These are phyloP conservation scores for Phoma herbarum DNA, from an alignment of 2,329 filamentous ascomycete species.

Conservation along the genomic window DNA sequence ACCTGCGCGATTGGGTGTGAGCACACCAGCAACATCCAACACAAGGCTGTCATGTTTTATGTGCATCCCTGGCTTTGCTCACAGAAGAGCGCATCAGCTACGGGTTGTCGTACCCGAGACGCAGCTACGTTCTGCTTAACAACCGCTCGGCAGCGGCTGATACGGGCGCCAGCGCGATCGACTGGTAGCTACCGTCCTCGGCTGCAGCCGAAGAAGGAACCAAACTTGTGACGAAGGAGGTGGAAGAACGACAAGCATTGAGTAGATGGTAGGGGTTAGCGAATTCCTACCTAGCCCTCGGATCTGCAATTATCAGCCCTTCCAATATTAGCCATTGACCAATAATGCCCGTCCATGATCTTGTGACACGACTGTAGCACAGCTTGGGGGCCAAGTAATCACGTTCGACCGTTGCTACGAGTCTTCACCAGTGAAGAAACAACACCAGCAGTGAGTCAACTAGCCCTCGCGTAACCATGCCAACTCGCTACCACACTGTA, in stretches of 20 bases:
- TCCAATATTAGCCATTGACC: slow-evolving; percentile 7
- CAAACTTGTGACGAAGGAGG: not conserved
- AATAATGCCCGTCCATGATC: not conserved
- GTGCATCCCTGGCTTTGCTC: not conserved
- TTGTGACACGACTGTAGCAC: slow-evolving; percentile 8
- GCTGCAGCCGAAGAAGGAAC: not conserved
- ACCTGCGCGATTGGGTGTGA: not conserved
- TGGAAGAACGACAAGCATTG: not conserved
- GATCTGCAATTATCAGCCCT: slow-evolving; percentile 2
- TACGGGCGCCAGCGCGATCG: not conserved
- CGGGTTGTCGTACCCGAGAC: not conserved
- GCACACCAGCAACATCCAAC: not conserved
- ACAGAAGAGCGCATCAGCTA: not conserved
- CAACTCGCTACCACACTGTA: not conserved
- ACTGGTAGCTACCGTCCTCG: slow-evolving; percentile 3
- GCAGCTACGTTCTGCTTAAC: no score
- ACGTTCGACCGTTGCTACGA: not conserved
- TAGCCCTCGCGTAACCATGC: not conserved
- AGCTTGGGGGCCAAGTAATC: not conserved
- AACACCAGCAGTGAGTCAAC: not conserved
- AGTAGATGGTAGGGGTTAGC: slow-evolving; percentile 1
- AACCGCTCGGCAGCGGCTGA: not conserved
- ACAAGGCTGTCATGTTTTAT: not conserved
- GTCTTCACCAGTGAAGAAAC: not conserved
- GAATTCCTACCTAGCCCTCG: not conserved